Percentiles rank a stretch among this genome's conserved stretches.
Evolutionary conservation across 208 protist genomes (phyloP).

Genomic region (Acanthamoeba healyi): DNA sequence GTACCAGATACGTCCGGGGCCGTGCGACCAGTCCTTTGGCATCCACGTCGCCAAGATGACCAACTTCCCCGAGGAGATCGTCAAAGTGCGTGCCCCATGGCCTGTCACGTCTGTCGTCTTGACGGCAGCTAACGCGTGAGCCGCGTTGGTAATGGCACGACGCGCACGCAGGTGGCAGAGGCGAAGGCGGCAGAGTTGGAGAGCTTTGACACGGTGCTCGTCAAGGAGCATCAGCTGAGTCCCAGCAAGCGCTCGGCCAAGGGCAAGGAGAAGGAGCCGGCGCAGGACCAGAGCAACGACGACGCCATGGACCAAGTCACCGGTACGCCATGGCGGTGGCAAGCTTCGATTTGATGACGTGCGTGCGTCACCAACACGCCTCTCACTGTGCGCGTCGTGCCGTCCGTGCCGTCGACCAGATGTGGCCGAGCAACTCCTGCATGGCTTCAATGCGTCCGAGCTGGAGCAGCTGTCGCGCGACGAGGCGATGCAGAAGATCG

Average conservation of each 20-base stretch:
- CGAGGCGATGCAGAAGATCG: constrained; percentile 7
- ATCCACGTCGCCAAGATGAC: constrained; percentile 94
- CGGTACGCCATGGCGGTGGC: too few species aligned
- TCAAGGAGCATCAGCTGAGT: constrained; percentile 50
- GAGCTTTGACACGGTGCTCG: constrained; percentile 79
- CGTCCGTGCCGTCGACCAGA: neutral
- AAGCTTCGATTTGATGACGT: too few species aligned
- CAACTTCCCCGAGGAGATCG: constrained; percentile 89
- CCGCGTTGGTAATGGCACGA: neutral
- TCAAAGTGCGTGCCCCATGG: constrained; percentile 56
- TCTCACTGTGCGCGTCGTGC: neutral
- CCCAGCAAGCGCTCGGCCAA: neutral
- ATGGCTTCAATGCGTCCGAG: neutral
- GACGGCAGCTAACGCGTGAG: constrained; percentile 10
- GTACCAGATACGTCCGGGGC: constrained; percentile 77
- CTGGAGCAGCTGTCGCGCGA: neutral
- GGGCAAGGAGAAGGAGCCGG: neutral
- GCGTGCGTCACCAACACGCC: neutral
- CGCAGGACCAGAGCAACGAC: neutral
- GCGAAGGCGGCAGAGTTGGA: constrained; percentile 88
- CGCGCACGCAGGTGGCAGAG: constrained; percentile 82
- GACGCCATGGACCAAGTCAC: neutral
- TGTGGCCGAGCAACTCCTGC: neutral
- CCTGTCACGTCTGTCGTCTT: neutral
- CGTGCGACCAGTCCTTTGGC: constrained; percentile 92